Percentiles rank a stretch among this genome's conserved stretches.
phyloP scores from a whole-genome alignment of 73 alveolate species.

The Paramecium sonneborni region DNA sequence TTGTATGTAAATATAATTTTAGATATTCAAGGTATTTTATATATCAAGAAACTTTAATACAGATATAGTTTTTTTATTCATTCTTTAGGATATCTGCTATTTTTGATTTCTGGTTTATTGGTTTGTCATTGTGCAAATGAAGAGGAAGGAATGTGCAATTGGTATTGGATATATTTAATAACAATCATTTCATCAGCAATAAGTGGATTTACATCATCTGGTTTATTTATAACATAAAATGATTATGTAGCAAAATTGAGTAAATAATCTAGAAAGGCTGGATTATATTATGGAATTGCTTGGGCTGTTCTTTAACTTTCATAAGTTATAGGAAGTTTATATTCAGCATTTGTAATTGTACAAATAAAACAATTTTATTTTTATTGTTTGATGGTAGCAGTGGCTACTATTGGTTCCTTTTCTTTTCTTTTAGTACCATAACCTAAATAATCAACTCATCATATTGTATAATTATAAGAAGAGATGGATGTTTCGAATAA shows the following conservation, averaged over 20 bases:
- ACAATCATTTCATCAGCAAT: constrained; percentile 22
- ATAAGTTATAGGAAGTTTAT: not conserved
- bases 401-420: not conserved
- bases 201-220: constrained; percentile 37
- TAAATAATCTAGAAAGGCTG: not conserved
- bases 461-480: not conserved
- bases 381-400: not conserved
- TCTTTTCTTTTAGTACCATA: not conserved
- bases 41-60: not conserved
- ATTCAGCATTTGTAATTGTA: constrained; percentile 1
- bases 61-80: not conserved
- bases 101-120: not conserved
- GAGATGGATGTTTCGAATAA: not conserved
- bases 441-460: not conserved
- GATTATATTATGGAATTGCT: not conserved
- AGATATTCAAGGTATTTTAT: not conserved
- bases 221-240: constrained; percentile 4
- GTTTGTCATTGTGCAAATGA: constrained; percentile 7
- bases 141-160: not conserved
- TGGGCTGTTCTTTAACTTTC: constrained; percentile 25
- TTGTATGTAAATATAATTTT: not conserved
- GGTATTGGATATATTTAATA: not conserved
- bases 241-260: not conserved
- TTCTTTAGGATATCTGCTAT: constrained; percentile 27
- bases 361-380: not conserved